Percentiles rank a stretch among this genome's conserved stretches.
phyloP scores from a whole-genome alignment of 2,329 filamentous ascomycete genomes.

The Lecanoromycetidae sp. region DNA sequence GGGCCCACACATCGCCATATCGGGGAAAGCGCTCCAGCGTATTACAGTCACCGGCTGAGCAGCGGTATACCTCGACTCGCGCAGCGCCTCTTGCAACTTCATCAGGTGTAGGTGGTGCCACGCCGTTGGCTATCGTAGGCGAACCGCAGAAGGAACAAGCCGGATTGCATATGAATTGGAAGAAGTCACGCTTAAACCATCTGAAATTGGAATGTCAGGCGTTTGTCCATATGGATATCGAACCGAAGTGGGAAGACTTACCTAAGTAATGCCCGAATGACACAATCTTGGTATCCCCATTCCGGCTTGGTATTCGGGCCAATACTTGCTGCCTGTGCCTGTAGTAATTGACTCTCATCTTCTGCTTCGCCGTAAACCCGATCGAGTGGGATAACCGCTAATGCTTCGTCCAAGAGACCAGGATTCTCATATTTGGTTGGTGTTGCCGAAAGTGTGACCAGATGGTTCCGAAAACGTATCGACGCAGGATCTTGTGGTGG shows the following conservation, averaged over 20 bases:
- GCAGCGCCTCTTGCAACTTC: conserved; percentile 80
- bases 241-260: conserved; percentile 33
- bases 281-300: conserved; percentile 97
- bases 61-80: conserved; percentile 81
- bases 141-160: conserved; percentile 69
- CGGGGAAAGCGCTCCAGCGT: conserved; percentile 81
- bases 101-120: conserved; percentile 74
- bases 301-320: conserved; percentile 66
- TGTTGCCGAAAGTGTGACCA: conserved; percentile 74
- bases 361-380: conserved; percentile 88
- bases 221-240: conserved; percentile 11
- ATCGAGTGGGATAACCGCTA: conserved; percentile 75
- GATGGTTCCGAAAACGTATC: conserved; percentile 66
- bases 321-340: conserved; percentile 78
- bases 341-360: conserved; percentile 78
- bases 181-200: conserved; percentile 95
- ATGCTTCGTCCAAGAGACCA: conserved; percentile 79
- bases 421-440: conserved; percentile 95
- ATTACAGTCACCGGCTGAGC: conserved; percentile 62
- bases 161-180: conserved; percentile 94
- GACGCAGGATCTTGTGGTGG: conserved; percentile 61
- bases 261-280: conserved; percentile 76
- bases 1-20: conserved; percentile 87
- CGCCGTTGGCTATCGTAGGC: conserved; percentile 70
- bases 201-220: conserved; percentile 36